Conservation (phyloP, 164 flowering plant genomes). For the Brasenia schreberi region DNA sequence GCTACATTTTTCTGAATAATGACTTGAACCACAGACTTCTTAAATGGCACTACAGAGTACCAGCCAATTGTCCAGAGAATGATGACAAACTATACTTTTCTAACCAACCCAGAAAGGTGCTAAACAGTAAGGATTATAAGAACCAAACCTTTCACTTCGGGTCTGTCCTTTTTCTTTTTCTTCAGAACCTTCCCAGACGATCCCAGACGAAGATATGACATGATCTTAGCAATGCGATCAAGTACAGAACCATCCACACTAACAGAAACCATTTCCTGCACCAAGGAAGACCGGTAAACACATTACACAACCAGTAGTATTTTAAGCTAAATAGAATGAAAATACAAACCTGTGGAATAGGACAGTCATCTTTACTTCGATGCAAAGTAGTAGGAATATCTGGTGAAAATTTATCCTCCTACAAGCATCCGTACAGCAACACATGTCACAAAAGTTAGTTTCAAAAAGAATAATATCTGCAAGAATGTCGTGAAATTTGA, state of each 20-base stretch:
- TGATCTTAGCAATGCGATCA: conserved; percentile 86
- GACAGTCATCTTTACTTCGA: conserved; percentile 97
- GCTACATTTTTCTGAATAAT: no score
- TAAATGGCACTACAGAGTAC: no score
- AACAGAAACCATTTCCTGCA: conserved; percentile 93
- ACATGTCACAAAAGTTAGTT: background rate
- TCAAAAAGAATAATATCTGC: no score
- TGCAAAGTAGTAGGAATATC: conserved; percentile 97
- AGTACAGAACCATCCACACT: conserved; percentile 95
- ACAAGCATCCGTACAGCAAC: conserved; percentile 1
- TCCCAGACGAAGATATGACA: conserved; percentile 98
- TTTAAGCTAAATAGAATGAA: background rate
- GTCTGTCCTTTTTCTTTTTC: conserved; percentile 83
- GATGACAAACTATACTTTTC: no score
- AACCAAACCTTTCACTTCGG: conserved; percentile 49
- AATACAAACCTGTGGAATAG: conserved; percentile 72
- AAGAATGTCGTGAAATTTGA: no score
- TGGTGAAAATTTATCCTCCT: conserved; percentile 72
- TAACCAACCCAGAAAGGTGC: no score
- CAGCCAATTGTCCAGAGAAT: no score
- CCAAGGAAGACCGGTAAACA: background rate
- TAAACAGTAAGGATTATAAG: background rate
- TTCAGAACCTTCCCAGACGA: conserved; percentile 96
- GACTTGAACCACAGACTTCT: no score
- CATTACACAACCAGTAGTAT: background rate